Base-by-base conservation (phyloP, 2,329 filamentous ascomycete genomes). In the Verticillium tricorpus region DNA sequence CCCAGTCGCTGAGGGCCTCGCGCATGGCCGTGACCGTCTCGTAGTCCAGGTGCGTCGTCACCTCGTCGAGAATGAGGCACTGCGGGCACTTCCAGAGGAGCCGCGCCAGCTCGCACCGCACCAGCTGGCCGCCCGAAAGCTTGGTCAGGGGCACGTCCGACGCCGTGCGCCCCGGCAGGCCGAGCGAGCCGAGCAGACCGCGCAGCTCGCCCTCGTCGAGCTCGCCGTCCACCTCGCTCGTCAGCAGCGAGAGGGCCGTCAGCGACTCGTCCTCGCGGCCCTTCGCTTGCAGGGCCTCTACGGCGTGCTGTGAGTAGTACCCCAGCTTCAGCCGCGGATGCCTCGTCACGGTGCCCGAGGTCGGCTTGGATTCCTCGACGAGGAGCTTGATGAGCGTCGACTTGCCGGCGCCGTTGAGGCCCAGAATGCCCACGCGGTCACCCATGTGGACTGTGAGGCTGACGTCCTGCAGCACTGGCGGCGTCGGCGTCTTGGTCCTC, bases 21-120 rank as follows among this genome's bases (percentile, higher is more conserved):
- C 89, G 82, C 60, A 96, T 75, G 2, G 89, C 90, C 8, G 85
- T 84, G 28, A 94, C 90, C 0, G 90, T 94, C 74, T 95, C 86
- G 64, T 90, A 91, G 71, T 96, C 92, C 50, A 96, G 80, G 77
- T 96, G 92, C 1, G 92, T 94, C 7, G 91, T 95, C 28, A 92
- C 88, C 72, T 92, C 92, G 71, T 94, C 91, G 8, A 94, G 82
- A 6, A 94, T 82, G 2, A 94, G 80, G 61, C 91, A 83, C 66
- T 93, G 90, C 22, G 90, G 90, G 3, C 84, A 79, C 50, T 77
- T 78, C 82, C 87, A 89, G 39, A 94, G 76, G n/a, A 93, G 75
- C 57, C 85, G 82, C 1, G 89, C 89, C 58, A 94, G 77, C 63
- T 89, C 87, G 60, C 79, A 78, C 19, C 83, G 77, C 57, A 90